These are phyloP conservation scores for Nidularia pulvinata DNA, from an alignment of 768 basidiomycete species.

Conservation along the genomic window DNA sequence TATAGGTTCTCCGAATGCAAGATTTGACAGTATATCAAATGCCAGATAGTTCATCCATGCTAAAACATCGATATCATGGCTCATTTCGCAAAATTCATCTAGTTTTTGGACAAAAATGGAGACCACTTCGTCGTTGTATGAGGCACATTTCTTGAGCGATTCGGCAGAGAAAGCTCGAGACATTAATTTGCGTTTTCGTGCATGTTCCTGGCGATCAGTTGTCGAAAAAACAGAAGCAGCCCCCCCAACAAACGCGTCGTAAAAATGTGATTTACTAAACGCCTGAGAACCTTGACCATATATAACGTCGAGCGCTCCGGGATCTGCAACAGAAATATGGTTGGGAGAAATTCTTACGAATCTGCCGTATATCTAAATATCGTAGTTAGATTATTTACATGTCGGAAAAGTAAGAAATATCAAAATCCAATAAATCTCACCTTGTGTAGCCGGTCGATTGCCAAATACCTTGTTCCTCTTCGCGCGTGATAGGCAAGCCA, in stretches of 20 bases:
- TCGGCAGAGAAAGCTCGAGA: slow-evolving; percentile 25
- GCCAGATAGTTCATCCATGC: slow-evolving; percentile 30
- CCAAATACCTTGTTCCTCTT: slow-evolving; percentile 20
- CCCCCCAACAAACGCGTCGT: slow-evolving; percentile 23
- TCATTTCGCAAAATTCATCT: slow-evolving; percentile 13
- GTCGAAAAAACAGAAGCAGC: slow-evolving; percentile 28
- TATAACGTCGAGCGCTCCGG: slow-evolving; percentile 19
- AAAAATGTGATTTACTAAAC: slow-evolving; percentile 26
- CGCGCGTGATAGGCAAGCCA: slow-evolving; percentile 28
- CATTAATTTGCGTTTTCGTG: slow-evolving; percentile 23
- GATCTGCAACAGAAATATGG: slow-evolving; percentile 26
- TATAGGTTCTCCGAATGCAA: slow-evolving; percentile 29
- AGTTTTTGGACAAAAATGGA: slow-evolving; percentile 12
- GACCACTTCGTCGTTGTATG: slow-evolving; percentile 13
- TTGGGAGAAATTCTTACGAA: slow-evolving; percentile 28
- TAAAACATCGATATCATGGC: slow-evolving; percentile 16
- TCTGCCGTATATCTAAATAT: slow-evolving; percentile 2
- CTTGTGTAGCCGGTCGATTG: slow-evolving; percentile 23
- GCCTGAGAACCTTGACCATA: slow-evolving; percentile 27
- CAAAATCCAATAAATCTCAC: slow-evolving; percentile 7
- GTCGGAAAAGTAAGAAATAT: slow-evolving; percentile 8
- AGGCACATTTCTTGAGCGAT: slow-evolving; percentile 13
- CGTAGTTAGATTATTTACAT: not conserved
- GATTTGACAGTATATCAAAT: slow-evolving; percentile 27
- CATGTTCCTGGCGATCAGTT: slow-evolving; percentile 23